Base-by-base conservation (phyloP, 805 yeast genomes). In the Scheffersomyces stipitis region DNA sequence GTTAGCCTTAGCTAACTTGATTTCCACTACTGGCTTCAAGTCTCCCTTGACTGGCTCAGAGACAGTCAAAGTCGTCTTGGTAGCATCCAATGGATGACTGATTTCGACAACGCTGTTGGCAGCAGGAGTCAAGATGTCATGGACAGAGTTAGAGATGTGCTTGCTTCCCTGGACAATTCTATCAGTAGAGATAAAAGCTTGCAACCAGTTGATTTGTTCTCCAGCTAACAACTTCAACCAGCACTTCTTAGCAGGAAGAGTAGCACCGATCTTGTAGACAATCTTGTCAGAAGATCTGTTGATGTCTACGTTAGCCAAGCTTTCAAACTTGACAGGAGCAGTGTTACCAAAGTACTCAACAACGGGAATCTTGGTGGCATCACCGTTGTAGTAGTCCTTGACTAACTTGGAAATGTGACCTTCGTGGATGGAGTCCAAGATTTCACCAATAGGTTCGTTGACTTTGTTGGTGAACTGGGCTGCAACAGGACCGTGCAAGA, bases 401-500 rank as follows among this genome's bases (percentile, higher is more conserved):
- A 89, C 58, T 58, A 86, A 74, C 51, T 64, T 78, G 40, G 69
- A 66, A 58, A 93, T 84, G 67, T 90, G 97, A 42, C 96, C 96
- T 26, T 89, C 80, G 57, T 93, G 96, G 44, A 93, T 83, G 50
- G 76, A 70, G 60, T 91, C 97, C 69, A 93, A 69, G 51, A 93
- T 89, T 30, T 84, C 86, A 66, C 86, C 82, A 58, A 93, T 86
- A 54, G 99, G 98, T 70, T 88, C 96, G 59, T 93, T 82, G 43
- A 86, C 93, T 58, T 75, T 73, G 55, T 76, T 85, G 52, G 97
- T 82, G 73, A 72, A 90, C 68, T 83, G 89, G 52, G 96, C 96
- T 53, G 99, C 96, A 50, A 93, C 98, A 35, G 99, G 99, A 53
- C 99, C 98, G 56, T 89, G 96, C 56, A 93, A 77, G 51, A 93